Base-by-base conservation (phyloP, 495 filamentous ascomycete genomes). In the Friedmanniomyces endolithicus region DNA sequence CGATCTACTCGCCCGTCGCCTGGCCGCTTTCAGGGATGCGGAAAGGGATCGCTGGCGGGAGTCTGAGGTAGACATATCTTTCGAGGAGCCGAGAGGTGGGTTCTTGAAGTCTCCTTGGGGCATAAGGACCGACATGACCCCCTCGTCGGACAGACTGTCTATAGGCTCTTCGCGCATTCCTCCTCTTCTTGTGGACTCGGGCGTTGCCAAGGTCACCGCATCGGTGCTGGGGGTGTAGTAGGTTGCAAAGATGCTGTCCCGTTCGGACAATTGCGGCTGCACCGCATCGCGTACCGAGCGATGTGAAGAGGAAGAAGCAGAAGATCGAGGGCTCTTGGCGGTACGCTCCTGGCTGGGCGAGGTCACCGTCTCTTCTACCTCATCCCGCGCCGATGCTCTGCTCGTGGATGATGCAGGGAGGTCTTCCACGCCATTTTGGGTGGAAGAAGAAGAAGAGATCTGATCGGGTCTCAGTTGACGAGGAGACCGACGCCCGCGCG, bases 191-290 rank as follows among this genome's bases (percentile, higher is more conserved):
- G 17, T 24, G 8, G 45, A 23, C n/a, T 1, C 4, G 25, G 43
- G 25, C 23, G 7, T 9, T 1, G 76, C 71, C 47, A 68, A 72
- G 41, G 76, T 66, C 59, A 72, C 71, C 56, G 79, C 77, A 62
- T 68, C 75, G 53, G 76, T 76, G 41, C 74, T 71, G 40, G 69
- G 70, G 0, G 75, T 66, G 62, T 82, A 82, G 55, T 79, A 74
- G 1, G 78, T 81, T 41, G 80, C 79, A 60, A 81, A 82, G 65
- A 82, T 82, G 64, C 75, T 79, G 54, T 83, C 80, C 52, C 80
- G 66, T 60, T 83, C 79, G 12, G 77, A 78, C 61, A 82, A 65
- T 65, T 78, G 78, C 25, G 77, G 78, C 39, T 50, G 56, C 17
- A 56, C 57, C 11, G 57, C 57, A 60, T 61, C 25, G 14, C 50